phyloP scores from a whole-genome alignment of 2,329 filamentous ascomycete genomes.

The Cordyceps pruinosa region DNA sequence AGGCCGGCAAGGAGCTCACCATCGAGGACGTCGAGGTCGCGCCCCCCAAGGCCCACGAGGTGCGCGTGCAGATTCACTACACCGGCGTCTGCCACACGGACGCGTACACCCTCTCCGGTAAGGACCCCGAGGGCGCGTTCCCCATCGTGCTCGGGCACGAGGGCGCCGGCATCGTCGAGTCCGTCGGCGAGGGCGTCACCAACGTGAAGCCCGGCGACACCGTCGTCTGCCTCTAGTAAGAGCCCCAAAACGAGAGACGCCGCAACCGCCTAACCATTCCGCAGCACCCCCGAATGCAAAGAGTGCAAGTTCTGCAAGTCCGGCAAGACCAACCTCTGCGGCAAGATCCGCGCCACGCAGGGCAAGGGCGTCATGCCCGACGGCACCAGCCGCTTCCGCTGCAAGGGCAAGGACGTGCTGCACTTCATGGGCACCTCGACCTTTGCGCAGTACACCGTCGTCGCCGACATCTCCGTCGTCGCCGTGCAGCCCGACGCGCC shows the following conservation, averaged over 20 bases:
- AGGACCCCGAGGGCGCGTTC: slow-evolving; percentile 94
- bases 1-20: slow-evolving; percentile 80
- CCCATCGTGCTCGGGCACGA: slow-evolving; percentile 85
- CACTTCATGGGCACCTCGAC: slow-evolving; percentile 99
- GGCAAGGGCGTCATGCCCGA: slow-evolving; percentile 96
- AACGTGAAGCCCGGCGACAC: slow-evolving; percentile 91
- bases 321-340: slow-evolving; percentile 98
- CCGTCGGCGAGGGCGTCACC: slow-evolving; percentile 88
- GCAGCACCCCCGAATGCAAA: slow-evolving; percentile 87
- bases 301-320: slow-evolving; percentile 99
- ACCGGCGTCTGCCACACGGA: slow-evolving; percentile 99
- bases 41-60: slow-evolving; percentile 84
- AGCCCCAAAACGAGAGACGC: too few relatives aligned
- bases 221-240: slow-evolving; percentile 80
- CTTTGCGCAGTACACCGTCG: slow-evolving; percentile 97
- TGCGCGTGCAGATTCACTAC: slow-evolving; percentile 94
- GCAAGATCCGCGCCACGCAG: slow-evolving; percentile 96
- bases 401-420: slow-evolving; percentile 88
- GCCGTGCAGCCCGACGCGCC: slow-evolving; percentile 84
- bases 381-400: slow-evolving; percentile 88
- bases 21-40: slow-evolving; percentile 91
- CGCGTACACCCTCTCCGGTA: slow-evolving; percentile 91
- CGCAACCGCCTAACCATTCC: neutral
- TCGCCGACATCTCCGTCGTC: slow-evolving; percentile 96
- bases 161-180: slow-evolving; percentile 87